These are phyloP conservation scores for Sporobolomyces roseus DNA, from an alignment of 768 basidiomycete species.

Conservation along the genomic window DNA sequence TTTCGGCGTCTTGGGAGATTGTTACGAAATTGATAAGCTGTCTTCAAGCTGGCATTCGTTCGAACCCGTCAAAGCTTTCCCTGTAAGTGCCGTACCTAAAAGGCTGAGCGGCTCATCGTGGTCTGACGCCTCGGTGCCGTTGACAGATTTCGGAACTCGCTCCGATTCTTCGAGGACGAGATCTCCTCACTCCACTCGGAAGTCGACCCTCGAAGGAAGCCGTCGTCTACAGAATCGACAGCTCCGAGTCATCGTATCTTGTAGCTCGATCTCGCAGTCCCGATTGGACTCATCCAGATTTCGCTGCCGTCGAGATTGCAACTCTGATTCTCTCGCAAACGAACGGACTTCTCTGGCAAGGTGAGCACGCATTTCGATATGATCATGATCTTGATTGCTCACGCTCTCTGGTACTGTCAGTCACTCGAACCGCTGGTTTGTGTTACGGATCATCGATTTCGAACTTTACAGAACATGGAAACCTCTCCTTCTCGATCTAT, in stretches of 20 bases:
- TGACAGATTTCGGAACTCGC: slow-evolving; percentile 52
- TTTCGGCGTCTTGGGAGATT: slow-evolving; percentile 80
- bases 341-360: slow-evolving; percentile 59
- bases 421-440: slow-evolving; percentile 78
- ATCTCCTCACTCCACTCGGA: slow-evolving; percentile 71
- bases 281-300: slow-evolving; percentile 49
- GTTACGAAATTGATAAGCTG: slow-evolving; percentile 66
- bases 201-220: slow-evolving; percentile 62
- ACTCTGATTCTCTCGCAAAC: slow-evolving; percentile 5
- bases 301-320: not conserved
- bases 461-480: slow-evolving; percentile 15
- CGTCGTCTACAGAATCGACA: slow-evolving; percentile 78
- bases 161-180: slow-evolving; percentile 61
- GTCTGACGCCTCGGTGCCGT: too few species aligned
- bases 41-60: slow-evolving; percentile 74
- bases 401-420: slow-evolving; percentile 58
- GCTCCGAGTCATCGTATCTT: slow-evolving; percentile 80
- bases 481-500: slow-evolving; percentile 15
- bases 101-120: too few species aligned
- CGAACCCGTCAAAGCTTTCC: slow-evolving; percentile 57
- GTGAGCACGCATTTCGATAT: slow-evolving; percentile 74
- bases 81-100: too few species aligned
- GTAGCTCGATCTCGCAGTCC: slow-evolving; percentile 51
- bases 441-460: slow-evolving; percentile 55
- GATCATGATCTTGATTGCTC: slow-evolving; percentile 62